Conservation (phyloP, 2,329 filamentous ascomycete genomes). For the Ophiosphaerella korrae region DNA sequence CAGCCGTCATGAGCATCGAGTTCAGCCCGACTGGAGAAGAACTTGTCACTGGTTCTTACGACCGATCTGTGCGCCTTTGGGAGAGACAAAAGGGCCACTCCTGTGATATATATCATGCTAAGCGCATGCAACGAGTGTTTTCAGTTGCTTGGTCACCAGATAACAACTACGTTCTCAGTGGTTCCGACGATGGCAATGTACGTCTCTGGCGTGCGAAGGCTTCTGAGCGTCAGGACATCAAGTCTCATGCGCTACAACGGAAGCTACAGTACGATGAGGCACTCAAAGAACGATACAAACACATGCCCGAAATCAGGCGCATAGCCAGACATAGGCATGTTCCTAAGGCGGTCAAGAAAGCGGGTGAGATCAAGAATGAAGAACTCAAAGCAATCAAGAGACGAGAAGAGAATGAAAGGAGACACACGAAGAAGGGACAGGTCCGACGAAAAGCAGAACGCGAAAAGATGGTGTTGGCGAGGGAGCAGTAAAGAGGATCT, state of each 20-base stretch:
- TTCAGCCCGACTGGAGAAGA: slow-evolving; percentile 95
- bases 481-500: slow-evolving; percentile 56
- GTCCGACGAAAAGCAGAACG: slow-evolving; percentile 76
- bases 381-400: slow-evolving; percentile 88
- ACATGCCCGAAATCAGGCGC: slow-evolving; percentile 94
- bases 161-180: slow-evolving; percentile 84
- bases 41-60: slow-evolving; percentile 86
- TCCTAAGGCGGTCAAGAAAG: slow-evolving; percentile 94
- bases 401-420: slow-evolving; percentile 90
- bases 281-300: slow-evolving; percentile 79
- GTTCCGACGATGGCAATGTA: slow-evolving; percentile 91
- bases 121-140: slow-evolving; percentile 96
- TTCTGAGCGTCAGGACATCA: slow-evolving; percentile 80
- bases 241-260: slow-evolving; percentile 81
- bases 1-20: slow-evolving; percentile 94
- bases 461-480: slow-evolving; percentile 87
- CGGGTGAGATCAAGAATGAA: slow-evolving; percentile 88
- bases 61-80: slow-evolving; percentile 87
- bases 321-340: slow-evolving; percentile 91
- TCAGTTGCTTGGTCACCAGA: slow-evolving; percentile 85
- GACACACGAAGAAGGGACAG: slow-evolving; percentile 84
- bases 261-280: slow-evolving; percentile 91
- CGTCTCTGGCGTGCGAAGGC: slow-evolving; percentile 89
- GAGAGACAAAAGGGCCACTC: slow-evolving; percentile 79
- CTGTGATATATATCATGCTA: slow-evolving; percentile 94